Percentiles rank a stretch among this genome's conserved stretches.
These are phyloP conservation scores for Exophiala spinifera DNA, from an alignment of 2,329 filamentous ascomycete genomes.

Conservation along the genomic window DNA sequence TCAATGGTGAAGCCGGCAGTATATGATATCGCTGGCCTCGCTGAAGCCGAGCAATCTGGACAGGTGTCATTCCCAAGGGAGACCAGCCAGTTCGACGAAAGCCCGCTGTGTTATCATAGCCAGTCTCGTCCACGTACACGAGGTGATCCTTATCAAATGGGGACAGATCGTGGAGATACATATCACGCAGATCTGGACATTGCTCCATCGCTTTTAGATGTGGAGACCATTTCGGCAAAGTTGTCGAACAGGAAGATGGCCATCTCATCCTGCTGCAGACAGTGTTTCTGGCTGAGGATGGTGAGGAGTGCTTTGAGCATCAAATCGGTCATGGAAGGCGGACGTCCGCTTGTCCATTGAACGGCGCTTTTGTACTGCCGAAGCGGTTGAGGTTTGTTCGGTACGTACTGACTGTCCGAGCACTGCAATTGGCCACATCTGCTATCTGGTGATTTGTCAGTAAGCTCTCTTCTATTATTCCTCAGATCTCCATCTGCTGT, in stretches of 20 bases:
- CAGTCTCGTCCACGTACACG: constrained; percentile 40
- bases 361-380: constrained; percentile 17
- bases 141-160: too few species aligned
- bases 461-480: constrained; percentile 28
- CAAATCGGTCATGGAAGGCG: constrained; percentile 29
- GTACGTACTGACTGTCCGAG: constrained; percentile 24
- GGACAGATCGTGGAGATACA: too few species aligned
- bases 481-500: constrained; percentile 13
- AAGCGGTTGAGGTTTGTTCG: constrained; percentile 11
- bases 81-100: constrained; percentile 38
- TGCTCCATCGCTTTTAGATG: constrained; percentile 33
- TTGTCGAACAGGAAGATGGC: constrained; percentile 31
- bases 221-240: constrained; percentile 9
- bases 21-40: constrained; percentile 31
- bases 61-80: constrained; percentile 30
- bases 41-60: constrained; percentile 28
- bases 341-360: constrained; percentile 9
- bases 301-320: constrained; percentile 33
- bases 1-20: constrained; percentile 27
- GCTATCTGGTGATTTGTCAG: constrained; percentile 27
- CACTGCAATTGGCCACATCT: constrained; percentile 27
- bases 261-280: constrained; percentile 31
- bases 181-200: constrained; percentile 36
- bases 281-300: constrained; percentile 28
- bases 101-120: constrained; percentile 37